Evolutionary conservation across 768 basidiomycete genomes (phyloP), one percentile per base, ranked within the genome.

Genomic region (Boletus insuetus): DNA sequence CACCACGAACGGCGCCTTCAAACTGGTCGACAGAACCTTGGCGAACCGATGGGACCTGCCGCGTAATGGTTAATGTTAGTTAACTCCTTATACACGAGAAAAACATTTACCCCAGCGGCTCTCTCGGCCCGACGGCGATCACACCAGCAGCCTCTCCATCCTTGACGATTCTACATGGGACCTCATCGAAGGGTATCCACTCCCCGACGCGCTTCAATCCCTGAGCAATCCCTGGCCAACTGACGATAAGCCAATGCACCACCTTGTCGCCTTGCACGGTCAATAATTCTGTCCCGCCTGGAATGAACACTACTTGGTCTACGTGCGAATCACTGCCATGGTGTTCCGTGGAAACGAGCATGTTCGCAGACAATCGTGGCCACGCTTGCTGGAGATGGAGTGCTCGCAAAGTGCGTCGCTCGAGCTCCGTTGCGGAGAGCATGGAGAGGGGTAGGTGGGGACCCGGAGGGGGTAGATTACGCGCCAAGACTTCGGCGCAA

Each of bases 381-480:
- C 68, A 69, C 16, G 44, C 35, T 4, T 26, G 50, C n/a, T 67
- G 50, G 11, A 69, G 69, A 42, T 54, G 31, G 20, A 71, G 62
- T 11, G 69, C 68, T 16, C 67, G 52, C 19, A 67, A n/a, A 1
- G 68, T 69, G 8, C 69, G 69, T n/a, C 32, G 57, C 35, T 71
- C 68, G 11, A 69, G 67, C 8, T 69, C 64, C 5, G 50, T 32
- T 9, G 62, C 58, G 6, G 60, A 55, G 38, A 69, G 64, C 20
- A 51, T 10, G 32, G 54, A 51, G 19, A 61, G 39, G 0, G 62
- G 38, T 32, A 46, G 19, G 6, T 19, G 13, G 2, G 56, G 58
- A 11, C 68, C 69, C 0, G 68, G 69, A 1, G 11, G 31, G 6
- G 68, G 68, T 9, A 69, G 41, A 16, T 62, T 47, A 4, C 58